phyloP scores from a whole-genome alignment of 129 eudicot species.

The Escallonia herrerae region DNA sequence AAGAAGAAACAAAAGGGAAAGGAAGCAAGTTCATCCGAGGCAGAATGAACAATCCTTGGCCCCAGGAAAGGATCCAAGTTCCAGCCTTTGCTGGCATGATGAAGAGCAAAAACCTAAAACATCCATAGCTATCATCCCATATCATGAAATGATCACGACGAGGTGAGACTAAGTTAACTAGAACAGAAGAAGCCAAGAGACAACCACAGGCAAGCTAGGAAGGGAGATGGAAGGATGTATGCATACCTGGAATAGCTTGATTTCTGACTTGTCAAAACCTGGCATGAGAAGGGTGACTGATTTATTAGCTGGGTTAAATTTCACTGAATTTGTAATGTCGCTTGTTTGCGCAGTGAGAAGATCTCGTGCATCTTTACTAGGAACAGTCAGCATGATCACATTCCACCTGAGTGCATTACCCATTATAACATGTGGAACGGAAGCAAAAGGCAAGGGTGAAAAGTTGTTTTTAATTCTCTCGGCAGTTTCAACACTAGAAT shows the following conservation, averaged over 20 bases:
- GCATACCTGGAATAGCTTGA: slow-evolving; percentile 85
- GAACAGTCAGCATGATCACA: slow-evolving; percentile 34
- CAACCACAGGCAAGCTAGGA: no score
- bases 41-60: no score
- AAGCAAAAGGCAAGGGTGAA: slow-evolving; percentile 73
- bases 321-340: slow-evolving; percentile 34
- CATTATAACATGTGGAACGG: slow-evolving; percentile 34
- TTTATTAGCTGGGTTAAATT: slow-evolving; percentile 59
- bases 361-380: slow-evolving; percentile 33
- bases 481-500: slow-evolving; percentile 19
- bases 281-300: slow-evolving; percentile 87
- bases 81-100: no score
- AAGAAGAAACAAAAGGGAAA: no score
- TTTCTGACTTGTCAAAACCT: slow-evolving; percentile 93
- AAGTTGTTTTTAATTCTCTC: slow-evolving; percentile 40
- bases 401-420: slow-evolving; percentile 42
- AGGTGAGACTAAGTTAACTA: background rate
- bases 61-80: no score
- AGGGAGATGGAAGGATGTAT: no score
- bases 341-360: slow-evolving; percentile 32
- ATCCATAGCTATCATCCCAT: no score
- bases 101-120: no score
- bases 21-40: no score
- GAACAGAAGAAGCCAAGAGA: background rate
- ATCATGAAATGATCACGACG: background rate